A percentile compares a stretch with the other conserved stretches of the same genome.
Conservation (phyloP, 2,329 filamentous ascomycete genomes). For the Trichoderma sp. region DNA sequence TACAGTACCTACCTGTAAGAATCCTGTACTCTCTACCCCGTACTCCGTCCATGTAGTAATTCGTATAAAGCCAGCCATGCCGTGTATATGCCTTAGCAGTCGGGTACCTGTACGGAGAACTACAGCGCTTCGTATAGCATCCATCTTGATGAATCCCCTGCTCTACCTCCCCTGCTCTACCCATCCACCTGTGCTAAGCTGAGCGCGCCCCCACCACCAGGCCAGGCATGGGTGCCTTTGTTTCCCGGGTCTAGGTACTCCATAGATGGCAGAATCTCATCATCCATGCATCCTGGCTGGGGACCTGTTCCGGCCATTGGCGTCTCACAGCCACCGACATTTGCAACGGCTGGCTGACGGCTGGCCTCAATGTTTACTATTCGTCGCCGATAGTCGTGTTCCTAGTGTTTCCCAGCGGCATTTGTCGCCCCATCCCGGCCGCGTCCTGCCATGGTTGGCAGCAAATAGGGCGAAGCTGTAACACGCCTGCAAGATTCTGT, state of each 20-base stretch:
- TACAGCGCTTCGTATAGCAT: no score
- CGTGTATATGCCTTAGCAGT: background rate
- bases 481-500: background rate
- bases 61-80: background rate
- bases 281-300: background rate
- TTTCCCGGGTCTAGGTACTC: background rate
- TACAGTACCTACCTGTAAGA: no score
- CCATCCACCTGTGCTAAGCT: constrained; percentile 3
- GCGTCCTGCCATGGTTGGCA: background rate
- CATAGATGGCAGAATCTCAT: background rate
- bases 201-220: background rate
- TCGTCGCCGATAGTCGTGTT: background rate
- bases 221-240: background rate
- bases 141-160: no score
- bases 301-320: background rate
- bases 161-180: background rate
- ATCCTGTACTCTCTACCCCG: no score
- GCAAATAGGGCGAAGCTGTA: background rate
- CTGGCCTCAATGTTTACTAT: background rate
- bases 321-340: background rate
- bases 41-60: no score
- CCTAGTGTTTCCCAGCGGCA: background rate
- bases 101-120: no score
- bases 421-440: background rate
- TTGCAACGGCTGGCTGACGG: background rate